Conservation (phyloP, 768 basidiomycete species). For the Neoboletus magnificus region DNA sequence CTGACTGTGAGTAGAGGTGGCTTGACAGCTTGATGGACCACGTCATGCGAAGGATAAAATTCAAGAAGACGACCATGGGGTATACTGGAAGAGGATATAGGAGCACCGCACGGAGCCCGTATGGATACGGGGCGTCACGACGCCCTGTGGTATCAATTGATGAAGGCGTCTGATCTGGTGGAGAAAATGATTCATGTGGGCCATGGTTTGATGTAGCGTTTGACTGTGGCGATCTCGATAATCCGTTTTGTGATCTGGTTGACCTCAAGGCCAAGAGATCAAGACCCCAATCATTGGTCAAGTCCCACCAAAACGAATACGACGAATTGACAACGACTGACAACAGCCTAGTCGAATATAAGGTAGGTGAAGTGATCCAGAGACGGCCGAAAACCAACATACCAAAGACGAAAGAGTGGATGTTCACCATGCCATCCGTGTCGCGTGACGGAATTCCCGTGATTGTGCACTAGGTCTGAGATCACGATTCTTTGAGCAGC, state of each 20-base stretch:
- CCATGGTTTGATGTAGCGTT: slow-evolving; percentile 20
- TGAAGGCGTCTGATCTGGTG: slow-evolving; percentile 10
- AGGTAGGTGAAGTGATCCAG: neutral
- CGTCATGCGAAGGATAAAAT: slow-evolving; percentile 85
- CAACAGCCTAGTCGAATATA: slow-evolving; percentile 57
- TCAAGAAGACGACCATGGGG: slow-evolving; percentile 76
- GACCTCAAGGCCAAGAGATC: slow-evolving; percentile 53
- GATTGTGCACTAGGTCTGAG: slow-evolving; percentile 51
- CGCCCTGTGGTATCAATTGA: slow-evolving; percentile 15
- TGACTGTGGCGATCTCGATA: slow-evolving; percentile 44
- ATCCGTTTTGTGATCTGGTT: slow-evolving; percentile 27
- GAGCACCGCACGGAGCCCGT: slow-evolving; percentile 71
- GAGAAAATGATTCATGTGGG: slow-evolving; percentile 5
- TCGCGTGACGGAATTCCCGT: slow-evolving; percentile 41
- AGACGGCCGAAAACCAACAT: slow-evolving; percentile 22
- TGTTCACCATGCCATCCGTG: slow-evolving; percentile 73
- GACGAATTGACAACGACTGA: slow-evolving; percentile 83
- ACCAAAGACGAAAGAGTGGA: slow-evolving; percentile 84
- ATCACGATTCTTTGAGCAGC: slow-evolving; percentile 80
- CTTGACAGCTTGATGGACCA: slow-evolving; percentile 91
- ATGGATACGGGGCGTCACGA: slow-evolving; percentile 42
- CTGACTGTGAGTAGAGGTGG: slow-evolving; percentile 75
- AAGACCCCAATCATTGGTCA: slow-evolving; percentile 97
- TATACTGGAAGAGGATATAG: slow-evolving; percentile 82
- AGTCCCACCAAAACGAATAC: slow-evolving; percentile 99